Percentiles rank a stretch among this genome's conserved stretches.
These are phyloP conservation scores for Penicillium sp. DNA, from an alignment of 2,329 filamentous ascomycete genomes.

Conservation along the genomic window DNA sequence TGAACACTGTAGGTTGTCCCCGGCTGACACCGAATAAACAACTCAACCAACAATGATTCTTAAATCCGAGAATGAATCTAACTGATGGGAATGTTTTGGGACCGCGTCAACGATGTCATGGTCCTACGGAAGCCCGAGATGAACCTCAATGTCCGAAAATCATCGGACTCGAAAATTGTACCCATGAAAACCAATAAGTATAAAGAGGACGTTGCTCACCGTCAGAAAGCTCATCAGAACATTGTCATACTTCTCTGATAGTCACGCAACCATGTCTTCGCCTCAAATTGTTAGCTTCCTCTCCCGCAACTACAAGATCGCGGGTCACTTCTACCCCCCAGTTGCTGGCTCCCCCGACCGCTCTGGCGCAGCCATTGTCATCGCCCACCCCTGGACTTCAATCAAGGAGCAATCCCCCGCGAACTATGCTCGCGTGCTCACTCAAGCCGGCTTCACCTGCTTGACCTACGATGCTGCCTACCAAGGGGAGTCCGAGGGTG, in stretches of 20 bases:
- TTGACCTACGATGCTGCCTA: conserved; percentile 42
- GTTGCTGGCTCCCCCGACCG: conserved; percentile 7
- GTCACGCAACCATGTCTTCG: neutral
- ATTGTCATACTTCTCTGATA: no score
- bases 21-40: no score
- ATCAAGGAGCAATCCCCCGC: conserved; percentile 42
- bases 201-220: no score
- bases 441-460: conserved; percentile 32
- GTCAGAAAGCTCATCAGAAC: neutral
- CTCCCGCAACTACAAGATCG: conserved; percentile 9
- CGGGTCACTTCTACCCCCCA: conserved; percentile 8
- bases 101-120: neutral
- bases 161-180: neutral
- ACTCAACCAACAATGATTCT: no score
- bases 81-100: no score
- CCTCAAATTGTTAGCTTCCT: conserved; percentile 10
- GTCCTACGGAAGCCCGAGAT: neutral
- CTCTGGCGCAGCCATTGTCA: conserved; percentile 24
- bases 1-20: no score
- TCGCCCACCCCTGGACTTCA: conserved; percentile 31
- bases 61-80: no score
- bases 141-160: neutral
- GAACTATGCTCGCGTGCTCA: conserved; percentile 32
- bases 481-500: conserved; percentile 38
- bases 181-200: no score